Evolutionary conservation across 2,329 filamentous ascomycete genomes (phyloP).

Genomic region (Penicillium aurantiogriseum): DNA sequence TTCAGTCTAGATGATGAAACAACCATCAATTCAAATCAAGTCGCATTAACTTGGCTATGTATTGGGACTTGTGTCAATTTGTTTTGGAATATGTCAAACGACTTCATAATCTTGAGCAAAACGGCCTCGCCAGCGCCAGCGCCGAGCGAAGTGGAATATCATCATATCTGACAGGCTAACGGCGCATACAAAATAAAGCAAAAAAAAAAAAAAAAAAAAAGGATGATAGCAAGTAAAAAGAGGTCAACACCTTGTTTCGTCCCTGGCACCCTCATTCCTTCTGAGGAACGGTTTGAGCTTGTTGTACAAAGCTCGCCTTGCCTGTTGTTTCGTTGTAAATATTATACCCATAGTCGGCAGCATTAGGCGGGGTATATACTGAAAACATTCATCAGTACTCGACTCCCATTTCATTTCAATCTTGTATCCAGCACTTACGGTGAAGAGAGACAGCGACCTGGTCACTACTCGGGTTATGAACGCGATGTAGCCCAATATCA

Average conservation of each 20-base stretch:
- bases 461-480: conserved; percentile 28
- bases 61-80: background rate
- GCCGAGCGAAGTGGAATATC: background rate
- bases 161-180: background rate
- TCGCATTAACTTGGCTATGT: background rate
- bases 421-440: conserved; percentile 18
- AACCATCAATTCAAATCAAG: background rate
- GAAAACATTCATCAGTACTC: background rate
- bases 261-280: background rate
- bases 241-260: background rate
- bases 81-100: background rate
- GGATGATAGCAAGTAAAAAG: background rate
- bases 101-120: conserved; percentile 1
- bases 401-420: too few species aligned
- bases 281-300: conserved; percentile 21
- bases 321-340: conserved; percentile 32
- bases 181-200: background rate
- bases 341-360: conserved; percentile 35
- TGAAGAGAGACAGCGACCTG: conserved; percentile 35
- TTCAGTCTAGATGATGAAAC: background rate
- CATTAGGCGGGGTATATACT: conserved; percentile 37
- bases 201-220: background rate
- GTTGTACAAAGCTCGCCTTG: conserved; percentile 28
- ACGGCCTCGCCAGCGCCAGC: background rate
- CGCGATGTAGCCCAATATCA: conserved; percentile 33